Conservation (phyloP, 208 protist species). For the Wallacemonas rigidus region DNA sequence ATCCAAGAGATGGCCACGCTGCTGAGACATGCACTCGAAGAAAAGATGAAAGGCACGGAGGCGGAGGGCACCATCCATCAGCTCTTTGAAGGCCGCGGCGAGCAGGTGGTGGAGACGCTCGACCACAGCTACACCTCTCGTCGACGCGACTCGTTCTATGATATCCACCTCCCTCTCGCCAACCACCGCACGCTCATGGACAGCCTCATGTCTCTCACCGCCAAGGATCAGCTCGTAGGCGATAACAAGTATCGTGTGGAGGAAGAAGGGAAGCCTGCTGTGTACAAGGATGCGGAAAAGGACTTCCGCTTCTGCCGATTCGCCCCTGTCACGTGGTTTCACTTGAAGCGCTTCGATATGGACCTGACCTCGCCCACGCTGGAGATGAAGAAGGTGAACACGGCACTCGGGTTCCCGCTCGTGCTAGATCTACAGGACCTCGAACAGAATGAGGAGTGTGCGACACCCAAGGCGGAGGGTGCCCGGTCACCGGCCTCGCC, state of each 20-base stretch:
- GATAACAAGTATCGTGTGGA: constrained; percentile 93
- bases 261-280: constrained; percentile 55
- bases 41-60: constrained; percentile 89
- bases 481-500: constrained; percentile 22
- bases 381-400: constrained; percentile 87
- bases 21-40: constrained; percentile 87
- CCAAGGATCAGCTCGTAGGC: constrained; percentile 81
- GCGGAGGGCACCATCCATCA: constrained; percentile 83
- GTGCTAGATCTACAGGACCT: constrained; percentile 63
- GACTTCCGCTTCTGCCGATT: constrained; percentile 78
- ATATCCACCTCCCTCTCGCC: constrained; percentile 86
- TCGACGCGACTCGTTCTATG: constrained; percentile 83
- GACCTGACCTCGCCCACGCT: constrained; percentile 76
- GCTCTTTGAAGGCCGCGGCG: constrained; percentile 79
- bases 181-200: constrained; percentile 62
- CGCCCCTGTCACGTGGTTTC: constrained; percentile 87
- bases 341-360: constrained; percentile 93
- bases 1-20: constrained; percentile 90
- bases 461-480: not conserved
- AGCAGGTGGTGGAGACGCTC: constrained; percentile 85
- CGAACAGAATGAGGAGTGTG: constrained; percentile 32
- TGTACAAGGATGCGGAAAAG: constrained; percentile 90
- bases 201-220: constrained; percentile 70
- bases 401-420: constrained; percentile 73
- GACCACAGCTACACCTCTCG: constrained; percentile 76